phyloP scores from a whole-genome alignment of 2,329 filamentous ascomycete species.

The Tolypocladium tropicale region DNA sequence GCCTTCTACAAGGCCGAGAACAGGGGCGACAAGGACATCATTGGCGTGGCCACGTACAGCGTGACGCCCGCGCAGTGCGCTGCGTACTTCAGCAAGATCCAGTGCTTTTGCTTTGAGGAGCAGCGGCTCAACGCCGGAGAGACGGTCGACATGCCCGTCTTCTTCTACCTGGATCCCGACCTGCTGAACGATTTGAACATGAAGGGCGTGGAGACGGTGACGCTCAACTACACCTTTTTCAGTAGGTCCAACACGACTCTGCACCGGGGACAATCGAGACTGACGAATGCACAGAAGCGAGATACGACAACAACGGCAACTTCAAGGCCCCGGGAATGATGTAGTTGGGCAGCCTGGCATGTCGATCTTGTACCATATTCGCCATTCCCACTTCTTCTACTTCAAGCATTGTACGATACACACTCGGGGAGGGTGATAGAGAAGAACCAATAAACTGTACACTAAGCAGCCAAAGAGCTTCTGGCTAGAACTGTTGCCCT shows the following conservation, averaged over 20 bases:
- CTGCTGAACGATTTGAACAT: slow-evolving; percentile 86
- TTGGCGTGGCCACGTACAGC: slow-evolving; percentile 94
- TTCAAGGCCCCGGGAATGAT: slow-evolving; percentile 26
- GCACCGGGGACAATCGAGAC: slow-evolving; percentile 6
- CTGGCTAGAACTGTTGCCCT: background rate
- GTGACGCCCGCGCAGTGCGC: slow-evolving; percentile 94
- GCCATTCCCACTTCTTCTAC: background rate
- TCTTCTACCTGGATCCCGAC: slow-evolving; percentile 97
- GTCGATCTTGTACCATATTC: background rate
- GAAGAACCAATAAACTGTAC: background rate
- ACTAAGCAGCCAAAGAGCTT: background rate
- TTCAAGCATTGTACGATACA: background rate
- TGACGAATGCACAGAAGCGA: slow-evolving; percentile 31
- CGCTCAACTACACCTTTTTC: slow-evolving; percentile 95
- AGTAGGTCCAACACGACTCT: slow-evolving; percentile 51
- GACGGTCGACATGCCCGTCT: slow-evolving; percentile 98
- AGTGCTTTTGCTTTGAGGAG: slow-evolving; percentile 98
- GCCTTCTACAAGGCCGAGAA: slow-evolving; percentile 98
- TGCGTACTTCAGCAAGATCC: slow-evolving; percentile 98
- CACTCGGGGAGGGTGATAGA: background rate
- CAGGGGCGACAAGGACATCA: slow-evolving; percentile 81
- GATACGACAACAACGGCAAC: slow-evolving; percentile 34
- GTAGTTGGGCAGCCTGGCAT: slow-evolving; percentile 4
- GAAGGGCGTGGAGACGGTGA: slow-evolving; percentile 90
- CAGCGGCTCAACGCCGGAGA: slow-evolving; percentile 91